Evolutionary conservation across 768 basidiomycete genomes (phyloP).

Genomic region (Auricularia sp.): DNA sequence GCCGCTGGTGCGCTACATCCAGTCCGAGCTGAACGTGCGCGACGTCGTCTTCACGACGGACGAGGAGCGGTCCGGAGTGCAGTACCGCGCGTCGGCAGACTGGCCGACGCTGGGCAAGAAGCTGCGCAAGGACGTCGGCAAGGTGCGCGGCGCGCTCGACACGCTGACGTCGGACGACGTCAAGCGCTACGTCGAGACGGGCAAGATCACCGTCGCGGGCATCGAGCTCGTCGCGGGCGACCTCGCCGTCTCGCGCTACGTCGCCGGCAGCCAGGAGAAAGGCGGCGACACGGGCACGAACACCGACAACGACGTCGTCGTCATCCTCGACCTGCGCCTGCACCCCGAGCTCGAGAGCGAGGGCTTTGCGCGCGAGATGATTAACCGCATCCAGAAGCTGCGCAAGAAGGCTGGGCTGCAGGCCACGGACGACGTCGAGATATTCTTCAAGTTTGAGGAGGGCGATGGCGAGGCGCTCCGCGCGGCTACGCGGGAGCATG

Average conservation of each 20-base stretch:
- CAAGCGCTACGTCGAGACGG: conserved; percentile 63
- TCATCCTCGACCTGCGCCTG: conserved; percentile 81
- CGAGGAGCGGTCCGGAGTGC: conserved; percentile 75
- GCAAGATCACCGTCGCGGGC: conserved; percentile 77
- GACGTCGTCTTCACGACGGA: conserved; percentile 83
- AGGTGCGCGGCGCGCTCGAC: conserved; percentile 83
- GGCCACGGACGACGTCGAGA: conserved; percentile 86
- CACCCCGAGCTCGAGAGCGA: conserved; percentile 81
- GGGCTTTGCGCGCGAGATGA: conserved; percentile 82
- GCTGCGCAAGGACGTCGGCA: conserved; percentile 81
- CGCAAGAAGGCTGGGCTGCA: conserved; percentile 93
- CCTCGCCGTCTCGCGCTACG: conserved; percentile 80
- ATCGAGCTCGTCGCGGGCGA: conserved; percentile 89
- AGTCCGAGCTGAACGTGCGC: conserved; percentile 92
- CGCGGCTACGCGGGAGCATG: conserved; percentile 54
- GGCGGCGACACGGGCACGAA: conserved; percentile 61
- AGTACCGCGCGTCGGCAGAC: conserved; percentile 87
- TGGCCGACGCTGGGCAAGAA: conserved; percentile 92
- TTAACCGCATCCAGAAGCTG: conserved; percentile 88
- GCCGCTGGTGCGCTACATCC: conserved; percentile 78
- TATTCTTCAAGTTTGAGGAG: conserved; percentile 74
- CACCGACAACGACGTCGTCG: conserved; percentile 90
- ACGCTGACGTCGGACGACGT: conserved; percentile 71
- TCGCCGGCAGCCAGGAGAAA: conserved; percentile 39
- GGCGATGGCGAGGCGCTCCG: conserved; percentile 53